A percentile compares a stretch with the other conserved stretches of the same genome.
Conservation (phyloP, 1,139 yeast genomes). For the Petasospora rhodanensis region DNA sequence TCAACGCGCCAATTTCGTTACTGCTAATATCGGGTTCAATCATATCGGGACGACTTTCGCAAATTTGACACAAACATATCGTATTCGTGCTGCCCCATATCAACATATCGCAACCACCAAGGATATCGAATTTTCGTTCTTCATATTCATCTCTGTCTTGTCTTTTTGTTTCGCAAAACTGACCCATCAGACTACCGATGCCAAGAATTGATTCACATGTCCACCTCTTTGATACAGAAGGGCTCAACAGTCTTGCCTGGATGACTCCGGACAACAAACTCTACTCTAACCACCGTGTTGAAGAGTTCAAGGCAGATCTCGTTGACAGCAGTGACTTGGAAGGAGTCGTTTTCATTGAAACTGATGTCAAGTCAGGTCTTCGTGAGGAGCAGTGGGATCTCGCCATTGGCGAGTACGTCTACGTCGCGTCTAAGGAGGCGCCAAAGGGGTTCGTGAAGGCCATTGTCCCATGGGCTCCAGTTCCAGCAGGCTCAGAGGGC, state of each 20-base stretch:
- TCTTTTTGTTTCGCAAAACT: not conserved
- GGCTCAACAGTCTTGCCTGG: slow-evolving; percentile 28
- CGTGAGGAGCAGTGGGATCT: slow-evolving; percentile 20
- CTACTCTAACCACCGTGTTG: slow-evolving; percentile 20
- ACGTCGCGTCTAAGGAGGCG: slow-evolving; percentile 18
- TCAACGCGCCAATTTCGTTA: too few species aligned
- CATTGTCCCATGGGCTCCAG: slow-evolving; percentile 30
- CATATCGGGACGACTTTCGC: too few species aligned
- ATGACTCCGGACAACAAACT: slow-evolving; percentile 27
- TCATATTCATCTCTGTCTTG: not conserved
- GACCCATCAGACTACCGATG: not conserved
- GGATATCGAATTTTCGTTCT: too few species aligned
- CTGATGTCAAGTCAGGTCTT: slow-evolving; percentile 26
- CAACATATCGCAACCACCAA: too few species aligned
- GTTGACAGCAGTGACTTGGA: slow-evolving; percentile 6
- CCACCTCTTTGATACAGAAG: slow-evolving; percentile 28
- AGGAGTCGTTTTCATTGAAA: slow-evolving; percentile 31
- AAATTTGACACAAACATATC: too few species aligned
- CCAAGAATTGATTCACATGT: slow-evolving; percentile 31
- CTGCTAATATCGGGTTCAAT: too few species aligned
- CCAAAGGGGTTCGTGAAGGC: slow-evolving; percentile 20
- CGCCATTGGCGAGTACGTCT: slow-evolving; percentile 28
- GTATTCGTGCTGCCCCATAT: too few species aligned
- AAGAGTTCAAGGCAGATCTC: slow-evolving; percentile 19
- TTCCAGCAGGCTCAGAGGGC: slow-evolving; percentile 21